Base-by-base conservation (phyloP, 2,329 filamentous ascomycete species). In the Colletotrichum sp. region DNA sequence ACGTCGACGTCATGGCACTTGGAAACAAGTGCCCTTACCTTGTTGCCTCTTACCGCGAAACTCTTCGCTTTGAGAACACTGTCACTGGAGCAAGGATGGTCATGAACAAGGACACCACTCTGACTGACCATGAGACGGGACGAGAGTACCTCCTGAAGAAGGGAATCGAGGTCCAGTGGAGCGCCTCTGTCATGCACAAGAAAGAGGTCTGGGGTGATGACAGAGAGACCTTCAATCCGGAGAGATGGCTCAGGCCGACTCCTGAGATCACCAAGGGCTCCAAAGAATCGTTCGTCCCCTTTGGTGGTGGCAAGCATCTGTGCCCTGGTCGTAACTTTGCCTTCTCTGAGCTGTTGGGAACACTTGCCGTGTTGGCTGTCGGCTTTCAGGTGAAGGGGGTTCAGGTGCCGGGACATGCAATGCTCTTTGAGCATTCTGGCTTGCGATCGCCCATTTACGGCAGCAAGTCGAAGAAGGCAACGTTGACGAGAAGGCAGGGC, bases 21-120 rank as follows among this genome's bases (percentile, higher is more conserved):
- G 83, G 84, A 55, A 80, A 84, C 13, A 61, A 78, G 3, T 88
- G 86, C 70, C 85, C 86, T 0, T 80, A 88, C 6, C 79, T 90
- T 16, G 80, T 85, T 21, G 85, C 86, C 7, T 82, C 82, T 8
- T 88, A 85, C 77, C 85, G 85, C 59, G 88, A 90, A 78, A 83
- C 82, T 0, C 79, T 89, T 32, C 85, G 88, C 15, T 61, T 87
- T 1, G 82, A 81, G 43, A 82, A 85, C 15, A 83, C 84, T 9
- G 80, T 83, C 15, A 79, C 84, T 2, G 84, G 84, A 6, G 84
- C 82, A 28, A 84, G 88, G 21, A 78, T 82, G 5, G 85, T 89
- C 6, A 79, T 83, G 57, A 78, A 82, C 13, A 79, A 82, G 30
- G 87, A 89, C 60, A 88, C 86, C 0, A 79, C 76, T 5, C 66